Base-by-base conservation (phyloP, 1,139 yeast genomes). In the Scheffersomyces lignicola region DNA sequence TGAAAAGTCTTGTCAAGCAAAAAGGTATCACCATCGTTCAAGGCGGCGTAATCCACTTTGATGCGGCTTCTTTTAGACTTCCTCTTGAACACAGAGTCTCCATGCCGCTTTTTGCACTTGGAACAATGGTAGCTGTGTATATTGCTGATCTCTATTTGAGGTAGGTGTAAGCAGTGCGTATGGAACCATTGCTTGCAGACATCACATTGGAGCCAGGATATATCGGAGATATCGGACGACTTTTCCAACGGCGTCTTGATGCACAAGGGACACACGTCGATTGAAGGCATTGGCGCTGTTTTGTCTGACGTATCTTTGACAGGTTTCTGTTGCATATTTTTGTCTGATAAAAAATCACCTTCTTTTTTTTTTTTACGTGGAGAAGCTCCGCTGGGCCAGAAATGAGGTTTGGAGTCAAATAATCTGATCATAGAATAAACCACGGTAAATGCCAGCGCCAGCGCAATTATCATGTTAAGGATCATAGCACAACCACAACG, bases 1-100 rank as follows among this genome's bases (percentile, higher is more conserved):
- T 83, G 90, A 27, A 65, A 59, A 33, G 77, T 63, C 42, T 78
- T 69, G 39, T 76, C 75, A 20, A 80, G 71, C n/a, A 80, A 74
- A 49, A 64, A 70, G 5, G 73, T 65, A 24, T 81, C 85, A 1
- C 96, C 95, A 34, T 80, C 83, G 51, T 89, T 78, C 47, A 89
- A 61, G 0, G 96, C 95, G 7, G 78, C 80, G 52, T 89, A 89
- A 54, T 89, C 95, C 29, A 88, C 73, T 33, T 68, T 66, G 7
- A 68, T 60, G 30, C 66, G 63, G 10, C 73, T 60, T 25, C 95
- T 65, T 18, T 75, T 70, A 43, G 85, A 83, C 14, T 70, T 70
- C 22, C 94, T 63, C 36, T 71, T 73, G 31, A 62, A 55, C 7
- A 72, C 56, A 4, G 85, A 74, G 0, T 81, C 78, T 0, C 88